Conservation (phyloP, 2,329 filamentous ascomycete species). For the Annulohypoxylon truncatum region DNA sequence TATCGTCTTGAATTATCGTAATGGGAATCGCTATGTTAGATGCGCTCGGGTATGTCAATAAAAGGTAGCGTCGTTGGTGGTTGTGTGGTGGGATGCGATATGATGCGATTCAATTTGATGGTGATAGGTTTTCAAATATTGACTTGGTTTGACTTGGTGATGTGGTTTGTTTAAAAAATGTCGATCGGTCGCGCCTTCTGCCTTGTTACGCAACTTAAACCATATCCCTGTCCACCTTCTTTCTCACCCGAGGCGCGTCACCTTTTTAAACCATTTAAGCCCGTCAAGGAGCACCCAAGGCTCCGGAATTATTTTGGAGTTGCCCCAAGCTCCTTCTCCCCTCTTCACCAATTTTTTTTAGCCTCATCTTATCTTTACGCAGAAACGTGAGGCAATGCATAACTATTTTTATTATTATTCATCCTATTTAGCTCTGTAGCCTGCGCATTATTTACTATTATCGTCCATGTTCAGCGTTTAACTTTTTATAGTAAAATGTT, state of each 20-base stretch:
- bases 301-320: constrained; percentile 25
- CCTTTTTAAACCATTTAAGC: constrained; percentile 24
- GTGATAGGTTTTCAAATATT: constrained; percentile 35
- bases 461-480: constrained; percentile 13
- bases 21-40: neutral
- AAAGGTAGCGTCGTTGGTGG: neutral
- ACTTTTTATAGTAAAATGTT: constrained; percentile 30
- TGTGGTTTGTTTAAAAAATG: constrained; percentile 42
- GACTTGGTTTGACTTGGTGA: constrained; percentile 42
- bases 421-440: constrained; percentile 12
- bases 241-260: constrained; percentile 35
- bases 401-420: constrained; percentile 31
- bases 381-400: constrained; percentile 26
- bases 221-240: constrained; percentile 37
- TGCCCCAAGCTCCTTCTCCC: constrained; percentile 27
- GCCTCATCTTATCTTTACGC: constrained; percentile 4
- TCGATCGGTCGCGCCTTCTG: constrained; percentile 40
- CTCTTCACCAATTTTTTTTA: constrained; percentile 8
- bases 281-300: neutral
- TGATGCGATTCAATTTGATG: constrained; percentile 27
- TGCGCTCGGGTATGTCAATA: neutral
- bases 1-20: neutral
- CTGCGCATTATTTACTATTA: constrained; percentile 24
- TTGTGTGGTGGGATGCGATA: constrained; percentile 25
- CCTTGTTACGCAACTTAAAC: constrained; percentile 38